Conservation (phyloP, 371 early-diverging fungal species). For the Mortierella sp. region DNA sequence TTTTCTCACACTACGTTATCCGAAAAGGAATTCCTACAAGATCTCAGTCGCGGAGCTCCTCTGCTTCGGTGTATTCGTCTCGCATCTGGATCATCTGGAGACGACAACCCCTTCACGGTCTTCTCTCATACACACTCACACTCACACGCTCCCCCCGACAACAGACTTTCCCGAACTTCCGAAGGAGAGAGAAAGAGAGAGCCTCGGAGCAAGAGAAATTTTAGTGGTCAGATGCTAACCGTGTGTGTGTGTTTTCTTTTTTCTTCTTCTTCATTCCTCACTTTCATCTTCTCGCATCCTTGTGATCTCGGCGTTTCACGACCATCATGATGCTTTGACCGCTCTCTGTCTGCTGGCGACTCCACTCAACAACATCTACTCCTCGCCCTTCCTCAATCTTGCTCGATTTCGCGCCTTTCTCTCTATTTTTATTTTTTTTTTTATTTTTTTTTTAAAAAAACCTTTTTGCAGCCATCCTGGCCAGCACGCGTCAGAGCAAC, state of each 20-base stretch:
- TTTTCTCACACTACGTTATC: background rate
- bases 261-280: too few relatives aligned
- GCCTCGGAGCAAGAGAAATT: too few relatives aligned
- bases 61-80: background rate
- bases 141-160: background rate
- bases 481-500: constrained; percentile 37
- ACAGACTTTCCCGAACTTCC: constrained; percentile 3
- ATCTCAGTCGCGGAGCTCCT: background rate
- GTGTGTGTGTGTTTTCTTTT: too few relatives aligned
- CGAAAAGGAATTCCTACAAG: background rate
- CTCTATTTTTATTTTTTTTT: background rate
- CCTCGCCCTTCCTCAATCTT: background rate
- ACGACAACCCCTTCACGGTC: background rate
- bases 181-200: background rate
- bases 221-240: too few relatives aligned
- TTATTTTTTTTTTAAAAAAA: too few relatives aligned
- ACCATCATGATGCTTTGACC: too few relatives aligned
- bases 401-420: background rate
- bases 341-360: background rate
- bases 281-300: too few relatives aligned
- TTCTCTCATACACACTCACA: background rate
- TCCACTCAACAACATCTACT: background rate
- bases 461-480: constrained; percentile 28
- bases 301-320: too few relatives aligned
- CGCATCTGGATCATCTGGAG: background rate